Base-by-base conservation (phyloP, 1,284 basidiomycete species). In the Rhodotorula sp. region DNA sequence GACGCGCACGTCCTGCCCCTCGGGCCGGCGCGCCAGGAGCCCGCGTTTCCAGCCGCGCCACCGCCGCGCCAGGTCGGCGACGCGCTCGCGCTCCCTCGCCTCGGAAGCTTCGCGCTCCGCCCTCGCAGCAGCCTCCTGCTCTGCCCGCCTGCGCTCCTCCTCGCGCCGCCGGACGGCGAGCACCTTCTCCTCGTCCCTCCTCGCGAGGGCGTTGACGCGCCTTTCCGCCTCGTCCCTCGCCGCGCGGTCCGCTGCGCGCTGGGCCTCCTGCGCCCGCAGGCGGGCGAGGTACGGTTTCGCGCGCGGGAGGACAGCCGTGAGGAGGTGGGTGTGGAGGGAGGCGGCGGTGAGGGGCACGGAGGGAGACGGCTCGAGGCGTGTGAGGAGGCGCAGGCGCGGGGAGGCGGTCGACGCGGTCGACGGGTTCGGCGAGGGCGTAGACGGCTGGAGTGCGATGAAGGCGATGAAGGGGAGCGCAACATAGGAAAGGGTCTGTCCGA, bases 361-460 rank as follows among this genome's bases (percentile, higher is more conserved):
- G 1, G 86, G 84, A 1, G 85, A 83, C n/a, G 91, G 92, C 78
- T 91, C 87, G 76, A 95, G 88, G 1, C 92, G 88, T 0, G 92
- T 91, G 29, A 97, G 85, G 46, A 96, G 86, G 6, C 90, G 90
- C 32, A 96, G 84, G 4, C 85, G 83, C 2, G 87, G 87, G 1
- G 86, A 78, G 2, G 86, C n/a, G 46, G 81, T 34, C 82, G 79
- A 0, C 10, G 85, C 80, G 37, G 82, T 80, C 1, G 81, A 74
- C 3, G 78, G 64, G 68, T 83, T 77, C 29, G 81, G 72, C 64
- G 83, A 62, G 75, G 6, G 67, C 5, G 55, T 57, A 0, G 63
- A 66, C 64, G 94, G 90, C 78, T 97, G 91, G 48, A 96, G 86
- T 0, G 92, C 90, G 60, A 96, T 83, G 80, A 97, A 98, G 0